Conservation (phyloP, 495 filamentous ascomycete species). For the Penicillium fimorum region DNA sequence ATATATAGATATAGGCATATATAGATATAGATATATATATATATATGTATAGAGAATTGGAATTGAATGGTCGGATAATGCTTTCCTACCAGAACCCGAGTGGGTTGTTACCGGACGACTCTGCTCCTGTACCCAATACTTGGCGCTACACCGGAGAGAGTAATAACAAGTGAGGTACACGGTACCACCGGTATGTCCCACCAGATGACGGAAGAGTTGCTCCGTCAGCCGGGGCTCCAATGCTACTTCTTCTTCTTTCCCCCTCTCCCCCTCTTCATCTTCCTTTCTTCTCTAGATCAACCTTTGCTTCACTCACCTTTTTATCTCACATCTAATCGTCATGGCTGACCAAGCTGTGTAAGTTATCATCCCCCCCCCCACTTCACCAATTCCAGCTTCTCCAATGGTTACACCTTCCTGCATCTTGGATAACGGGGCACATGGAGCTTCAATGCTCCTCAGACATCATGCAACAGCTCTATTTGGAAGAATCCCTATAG, state of each 20-base stretch:
- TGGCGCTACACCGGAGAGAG: conserved; percentile 28
- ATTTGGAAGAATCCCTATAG: conserved; percentile 4
- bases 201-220: conserved; percentile 46
- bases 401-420: background rate
- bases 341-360: conserved; percentile 56
- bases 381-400: conserved; percentile 7
- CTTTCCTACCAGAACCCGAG: conserved; percentile 23
- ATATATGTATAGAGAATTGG: conserved; percentile 3
- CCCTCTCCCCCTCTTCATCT: conserved; percentile 18
- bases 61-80: conserved; percentile 20
- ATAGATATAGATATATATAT: too few relatives aligned
- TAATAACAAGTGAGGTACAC: conserved; percentile 12
- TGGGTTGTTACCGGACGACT: conserved; percentile 43
- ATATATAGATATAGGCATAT: too few relatives aligned
- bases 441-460: conserved; percentile 5
- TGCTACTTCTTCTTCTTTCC: conserved; percentile 21
- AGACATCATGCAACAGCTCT: conserved; percentile 7
- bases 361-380: conserved; percentile 35
- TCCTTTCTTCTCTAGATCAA: conserved; percentile 16
- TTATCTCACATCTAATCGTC: conserved; percentile 21
- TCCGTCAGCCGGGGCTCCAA: conserved; percentile 37
- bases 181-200: conserved; percentile 35
- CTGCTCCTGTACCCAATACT: conserved; percentile 40
- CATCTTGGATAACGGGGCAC: background rate
- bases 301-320: conserved; percentile 12